Percentiles rank a stretch among this genome's conserved stretches.
Conservation (phyloP, 495 filamentous ascomycete species). For the Penicillium subrubescens region DNA sequence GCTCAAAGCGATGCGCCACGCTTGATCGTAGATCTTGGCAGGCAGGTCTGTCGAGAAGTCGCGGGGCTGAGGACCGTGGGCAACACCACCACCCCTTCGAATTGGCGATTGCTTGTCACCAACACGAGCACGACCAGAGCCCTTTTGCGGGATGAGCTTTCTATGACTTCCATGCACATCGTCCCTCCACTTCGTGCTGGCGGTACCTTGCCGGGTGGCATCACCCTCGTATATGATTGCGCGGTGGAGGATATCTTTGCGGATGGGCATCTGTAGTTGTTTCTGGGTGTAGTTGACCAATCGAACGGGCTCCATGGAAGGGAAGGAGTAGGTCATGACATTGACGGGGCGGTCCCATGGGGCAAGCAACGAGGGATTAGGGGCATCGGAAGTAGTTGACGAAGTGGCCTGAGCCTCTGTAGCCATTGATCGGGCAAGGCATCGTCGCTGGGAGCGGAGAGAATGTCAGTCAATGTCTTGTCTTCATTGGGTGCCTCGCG, state of each 20-base stretch:
- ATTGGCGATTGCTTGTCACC: conserved; percentile 84
- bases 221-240: conserved; percentile 94
- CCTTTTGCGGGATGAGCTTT: conserved; percentile 86
- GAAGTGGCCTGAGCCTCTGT: conserved; percentile 58
- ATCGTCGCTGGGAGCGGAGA: conserved; percentile 46
- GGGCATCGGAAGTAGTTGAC: conserved; percentile 36
- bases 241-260: conserved; percentile 89
- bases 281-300: conserved; percentile 78
- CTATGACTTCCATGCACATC: conserved; percentile 80
- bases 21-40: conserved; percentile 90
- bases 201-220: conserved; percentile 81
- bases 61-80: conserved; percentile 81
- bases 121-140: conserved; percentile 73
- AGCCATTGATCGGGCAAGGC: conserved; percentile 71
- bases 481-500: neutral
- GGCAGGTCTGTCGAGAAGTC: conserved; percentile 86
- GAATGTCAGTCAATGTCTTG: conserved; percentile 17
- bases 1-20: conserved; percentile 91
- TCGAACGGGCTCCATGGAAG: conserved; percentile 78
- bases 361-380: conserved; percentile 38
- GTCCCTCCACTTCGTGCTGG: conserved; percentile 77
- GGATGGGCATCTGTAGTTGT: conserved; percentile 82
- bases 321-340: conserved; percentile 87
- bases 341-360: conserved; percentile 55
- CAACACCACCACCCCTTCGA: conserved; percentile 80